Conservation (phyloP, 2,329 filamentous ascomycete species). For the Aspergillus sp. region DNA sequence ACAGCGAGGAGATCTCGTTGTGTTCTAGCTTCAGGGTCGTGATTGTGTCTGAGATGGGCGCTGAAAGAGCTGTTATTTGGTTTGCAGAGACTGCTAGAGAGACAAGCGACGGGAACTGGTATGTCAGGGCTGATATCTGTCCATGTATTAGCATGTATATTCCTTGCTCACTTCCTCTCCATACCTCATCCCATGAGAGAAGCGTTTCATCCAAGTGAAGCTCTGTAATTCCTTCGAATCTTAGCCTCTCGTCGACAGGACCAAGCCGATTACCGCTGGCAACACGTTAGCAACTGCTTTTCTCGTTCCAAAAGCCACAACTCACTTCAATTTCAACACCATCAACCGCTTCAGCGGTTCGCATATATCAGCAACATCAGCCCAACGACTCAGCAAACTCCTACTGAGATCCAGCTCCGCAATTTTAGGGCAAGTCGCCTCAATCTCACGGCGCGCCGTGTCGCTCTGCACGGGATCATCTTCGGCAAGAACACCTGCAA, state of each 20-base stretch:
- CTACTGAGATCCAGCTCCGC: conserved; percentile 74
- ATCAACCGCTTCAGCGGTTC: conserved; percentile 56
- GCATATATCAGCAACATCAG: conserved; percentile 62
- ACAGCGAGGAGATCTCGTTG: conserved; percentile 32
- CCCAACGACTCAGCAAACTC: conserved; percentile 64
- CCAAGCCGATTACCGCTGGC: conserved; percentile 61
- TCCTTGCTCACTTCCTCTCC: conserved; percentile 9
- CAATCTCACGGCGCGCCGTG: conserved; percentile 42
- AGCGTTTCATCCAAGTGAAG: conserved; percentile 60
- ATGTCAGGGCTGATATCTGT: conserved; percentile 26
- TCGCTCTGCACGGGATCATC: conserved; percentile 13
- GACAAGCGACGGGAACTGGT: conserved; percentile 27
- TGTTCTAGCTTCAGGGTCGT: conserved; percentile 42
- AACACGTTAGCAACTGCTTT: not conserved
- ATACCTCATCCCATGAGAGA: conserved; percentile 56
- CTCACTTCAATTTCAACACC: conserved; percentile 57
- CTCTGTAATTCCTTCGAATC: conserved; percentile 47
- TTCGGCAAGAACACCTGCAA: conserved; percentile 36
- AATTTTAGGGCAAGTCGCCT: conserved; percentile 46
- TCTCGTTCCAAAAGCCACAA: not conserved
- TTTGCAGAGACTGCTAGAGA: conserved; percentile 28
- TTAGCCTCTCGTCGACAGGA: conserved; percentile 29
- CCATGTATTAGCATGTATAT: conserved; percentile 4
- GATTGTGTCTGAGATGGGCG: conserved; percentile 26
- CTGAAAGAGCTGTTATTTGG: conserved; percentile 22